phyloP scores from a whole-genome alignment of 805 yeast species.

The Starmera quercuum region DNA sequence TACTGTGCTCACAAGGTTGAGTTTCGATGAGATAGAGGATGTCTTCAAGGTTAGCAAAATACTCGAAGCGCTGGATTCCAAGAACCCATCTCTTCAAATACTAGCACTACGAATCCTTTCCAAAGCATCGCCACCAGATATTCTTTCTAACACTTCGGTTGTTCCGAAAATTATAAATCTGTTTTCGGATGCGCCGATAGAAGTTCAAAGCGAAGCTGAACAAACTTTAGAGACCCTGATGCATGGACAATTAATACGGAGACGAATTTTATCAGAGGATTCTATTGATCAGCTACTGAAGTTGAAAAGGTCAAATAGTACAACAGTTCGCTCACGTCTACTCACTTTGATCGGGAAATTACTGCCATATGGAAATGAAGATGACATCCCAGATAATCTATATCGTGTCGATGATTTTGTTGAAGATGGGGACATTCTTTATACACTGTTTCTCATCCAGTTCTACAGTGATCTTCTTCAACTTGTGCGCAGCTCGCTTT shows the following conservation, averaged over 20 bases:
- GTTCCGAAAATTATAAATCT: constrained; percentile 8
- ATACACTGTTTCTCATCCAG: constrained; percentile 8
- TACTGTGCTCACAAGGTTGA: constrained; percentile 6
- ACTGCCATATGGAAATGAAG: constrained; percentile 7
- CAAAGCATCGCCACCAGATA: constrained; percentile 16
- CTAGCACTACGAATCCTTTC: constrained; percentile 13
- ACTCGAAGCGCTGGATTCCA: constrained; percentile 13
- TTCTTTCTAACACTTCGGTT: constrained; percentile 16
- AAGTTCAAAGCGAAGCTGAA: constrained; percentile 14
- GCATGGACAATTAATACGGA: constrained; percentile 11
- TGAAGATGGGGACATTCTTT: constrained; percentile 9
- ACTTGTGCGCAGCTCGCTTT: constrained; percentile 5
- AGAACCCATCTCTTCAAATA: constrained; percentile 10
- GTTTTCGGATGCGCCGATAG: constrained; percentile 5
- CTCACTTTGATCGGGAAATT: constrained; percentile 8
- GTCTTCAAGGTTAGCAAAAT: constrained; percentile 11
- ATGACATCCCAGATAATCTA: constrained; percentile 9
- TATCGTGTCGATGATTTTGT: constrained; percentile 6
- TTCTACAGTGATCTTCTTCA: constrained; percentile 12
- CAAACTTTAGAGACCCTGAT: constrained; percentile 7
- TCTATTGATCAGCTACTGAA: constrained; percentile 2
- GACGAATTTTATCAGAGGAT: constrained; percentile 11
- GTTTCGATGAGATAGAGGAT: constrained; percentile 11
- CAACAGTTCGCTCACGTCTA: constrained; percentile 6
- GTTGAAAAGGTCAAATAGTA: constrained; percentile 5